These are phyloP conservation scores for Puccinia novopanici DNA, from an alignment of 1,284 basidiomycete species.

Conservation along the genomic window DNA sequence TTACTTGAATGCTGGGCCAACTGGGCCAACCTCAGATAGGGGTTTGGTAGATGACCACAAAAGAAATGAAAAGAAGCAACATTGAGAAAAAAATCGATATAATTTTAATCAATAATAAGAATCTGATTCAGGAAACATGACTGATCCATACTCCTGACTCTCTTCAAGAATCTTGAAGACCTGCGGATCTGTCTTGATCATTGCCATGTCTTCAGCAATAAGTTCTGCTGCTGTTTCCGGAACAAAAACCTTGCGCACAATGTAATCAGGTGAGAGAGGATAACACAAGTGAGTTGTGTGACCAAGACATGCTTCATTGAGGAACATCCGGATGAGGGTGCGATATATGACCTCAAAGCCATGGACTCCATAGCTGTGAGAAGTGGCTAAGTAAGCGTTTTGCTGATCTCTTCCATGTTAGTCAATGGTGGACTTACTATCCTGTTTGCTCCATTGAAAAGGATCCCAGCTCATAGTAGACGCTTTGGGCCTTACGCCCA, in stretches of 20 bases:
- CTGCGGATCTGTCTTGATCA: neutral
- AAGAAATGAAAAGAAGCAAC: neutral
- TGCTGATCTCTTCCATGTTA: neutral
- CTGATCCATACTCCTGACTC: neutral
- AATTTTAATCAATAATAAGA: neutral
- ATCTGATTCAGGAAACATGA: neutral
- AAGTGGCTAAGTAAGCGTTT: too few relatives aligned
- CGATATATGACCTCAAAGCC: neutral
- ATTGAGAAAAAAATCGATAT: too few relatives aligned
- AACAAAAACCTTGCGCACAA: neutral
- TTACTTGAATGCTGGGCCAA: too few relatives aligned
- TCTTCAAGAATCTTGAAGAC: neutral
- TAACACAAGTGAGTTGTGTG: neutral
- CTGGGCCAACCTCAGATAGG: too few relatives aligned
- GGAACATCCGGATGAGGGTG: neutral
- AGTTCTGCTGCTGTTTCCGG: neutral
- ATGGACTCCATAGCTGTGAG: neutral
- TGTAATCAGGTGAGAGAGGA: neutral
- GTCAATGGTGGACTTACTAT: neutral
- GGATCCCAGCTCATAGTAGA: neutral
- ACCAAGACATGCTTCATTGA: neutral
- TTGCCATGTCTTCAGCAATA: conserved; percentile 4
- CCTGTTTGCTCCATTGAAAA: neutral
- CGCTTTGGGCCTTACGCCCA: neutral
- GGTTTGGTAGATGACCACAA: too few relatives aligned